phyloP scores from a whole-genome alignment of 208 protist genomes.

The Wallacemonas collosoma region DNA sequence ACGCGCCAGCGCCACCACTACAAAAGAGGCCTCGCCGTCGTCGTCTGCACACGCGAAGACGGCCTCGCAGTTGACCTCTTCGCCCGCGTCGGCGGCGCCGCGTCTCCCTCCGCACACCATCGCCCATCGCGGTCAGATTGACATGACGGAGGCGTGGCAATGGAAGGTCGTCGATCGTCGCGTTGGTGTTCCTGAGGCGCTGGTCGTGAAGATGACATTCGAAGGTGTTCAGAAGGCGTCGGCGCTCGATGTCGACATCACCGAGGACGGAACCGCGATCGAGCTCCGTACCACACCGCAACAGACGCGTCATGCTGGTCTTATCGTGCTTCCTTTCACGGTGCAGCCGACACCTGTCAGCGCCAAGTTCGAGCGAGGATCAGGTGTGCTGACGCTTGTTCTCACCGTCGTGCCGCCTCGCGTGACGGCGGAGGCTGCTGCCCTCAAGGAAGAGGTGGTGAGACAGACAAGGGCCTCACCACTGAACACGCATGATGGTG shows the following conservation, averaged over 20 bases:
- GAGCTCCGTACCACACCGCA: slow-evolving; percentile 44
- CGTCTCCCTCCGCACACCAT: slow-evolving; percentile 69
- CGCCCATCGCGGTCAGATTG: slow-evolving; percentile 74
- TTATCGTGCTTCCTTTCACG: slow-evolving; percentile 76
- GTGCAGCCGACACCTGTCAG: slow-evolving; percentile 61
- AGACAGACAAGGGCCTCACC: slow-evolving; percentile 12
- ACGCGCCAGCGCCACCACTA: neutral
- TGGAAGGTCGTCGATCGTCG: slow-evolving; percentile 75
- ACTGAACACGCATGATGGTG: neutral
- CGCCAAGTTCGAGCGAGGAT: slow-evolving; percentile 67
- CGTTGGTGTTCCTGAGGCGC: slow-evolving; percentile 75
- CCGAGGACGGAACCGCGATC: slow-evolving; percentile 56
- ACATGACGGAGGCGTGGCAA: slow-evolving; percentile 79
- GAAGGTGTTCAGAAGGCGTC: slow-evolving; percentile 47
- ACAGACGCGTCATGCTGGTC: slow-evolving; percentile 51
- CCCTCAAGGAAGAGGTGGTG: slow-evolving; percentile 43
- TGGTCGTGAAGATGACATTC: slow-evolving; percentile 83
- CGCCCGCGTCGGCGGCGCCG: neutral
- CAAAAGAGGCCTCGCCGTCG: neutral
- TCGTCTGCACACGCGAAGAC: neutral
- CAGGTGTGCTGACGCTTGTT: slow-evolving; percentile 63
- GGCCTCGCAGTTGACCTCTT: neutral
- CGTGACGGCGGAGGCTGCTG: slow-evolving; percentile 29
- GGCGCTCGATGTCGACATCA: slow-evolving; percentile 59
- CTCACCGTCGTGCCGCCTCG: slow-evolving; percentile 72